Conservation (phyloP, 2,329 filamentous ascomycete genomes). For the Colletotrichum eleusines region DNA sequence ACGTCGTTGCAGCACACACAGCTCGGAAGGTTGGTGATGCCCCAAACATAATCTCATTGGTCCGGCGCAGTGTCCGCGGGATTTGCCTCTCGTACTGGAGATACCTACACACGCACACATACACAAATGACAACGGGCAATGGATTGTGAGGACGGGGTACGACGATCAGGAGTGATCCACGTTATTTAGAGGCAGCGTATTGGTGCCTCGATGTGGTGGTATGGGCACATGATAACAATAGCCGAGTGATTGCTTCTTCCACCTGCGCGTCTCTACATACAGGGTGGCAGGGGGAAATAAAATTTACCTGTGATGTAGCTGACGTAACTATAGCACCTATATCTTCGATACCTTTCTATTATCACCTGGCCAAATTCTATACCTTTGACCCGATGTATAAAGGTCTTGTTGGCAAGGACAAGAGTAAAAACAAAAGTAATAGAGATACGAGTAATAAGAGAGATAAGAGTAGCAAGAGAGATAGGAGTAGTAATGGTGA, state of each 20-base stretch:
- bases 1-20: background rate
- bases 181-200: conserved; percentile 13
- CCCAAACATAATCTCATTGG: conserved; percentile 12
- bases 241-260: background rate
- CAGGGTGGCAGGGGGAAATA: background rate
- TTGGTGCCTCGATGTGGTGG: background rate
- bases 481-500: no score
- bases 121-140: background rate
- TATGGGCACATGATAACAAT: background rate
- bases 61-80: conserved; percentile 8
- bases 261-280: background rate
- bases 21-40: conserved; percentile 13
- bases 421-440: no score
- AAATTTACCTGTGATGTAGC: no score
- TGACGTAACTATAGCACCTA: no score
- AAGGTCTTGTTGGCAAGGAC: no score
- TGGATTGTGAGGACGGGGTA: conserved; percentile 1
- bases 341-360: no score
- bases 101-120: no score
- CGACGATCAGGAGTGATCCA: background rate
- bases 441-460: no score
- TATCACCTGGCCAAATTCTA: no score
- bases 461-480: no score
- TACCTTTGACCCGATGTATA: no score
- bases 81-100: conserved; percentile 13